These are phyloP conservation scores for Ustilago crameri DNA, from an alignment of 1,284 basidiomycete species.

Conservation along the genomic window DNA sequence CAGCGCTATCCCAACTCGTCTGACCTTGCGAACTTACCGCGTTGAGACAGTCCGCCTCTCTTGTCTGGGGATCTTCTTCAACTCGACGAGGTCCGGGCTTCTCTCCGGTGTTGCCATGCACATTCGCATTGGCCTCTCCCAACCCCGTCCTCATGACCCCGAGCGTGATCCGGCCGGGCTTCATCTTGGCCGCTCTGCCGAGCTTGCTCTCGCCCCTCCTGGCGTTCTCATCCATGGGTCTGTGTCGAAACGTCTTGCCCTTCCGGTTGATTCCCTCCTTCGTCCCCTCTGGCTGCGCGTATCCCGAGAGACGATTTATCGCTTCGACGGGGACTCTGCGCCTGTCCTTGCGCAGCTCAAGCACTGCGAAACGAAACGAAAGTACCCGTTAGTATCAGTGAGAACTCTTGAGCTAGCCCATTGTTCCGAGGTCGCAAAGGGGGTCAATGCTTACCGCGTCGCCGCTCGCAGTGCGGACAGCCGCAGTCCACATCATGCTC, in stretches of 20 bases:
- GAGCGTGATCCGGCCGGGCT: slow-evolving; percentile 28
- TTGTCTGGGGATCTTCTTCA: no score
- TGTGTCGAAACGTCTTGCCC: slow-evolving; percentile 1
- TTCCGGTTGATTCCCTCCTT: no score
- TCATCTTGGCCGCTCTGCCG: slow-evolving; percentile 19
- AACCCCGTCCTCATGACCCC: neutral
- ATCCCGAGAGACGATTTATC: neutral
- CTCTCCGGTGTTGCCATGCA: no score
- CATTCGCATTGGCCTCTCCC: no score
- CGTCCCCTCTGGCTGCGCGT: no score
- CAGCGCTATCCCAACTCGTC: slow-evolving; percentile 17
- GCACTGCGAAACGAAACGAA: slow-evolving; percentile 6
- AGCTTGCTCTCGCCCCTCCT: slow-evolving; percentile 24
- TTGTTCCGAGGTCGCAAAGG: no score
- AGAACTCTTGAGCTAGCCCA: no score
- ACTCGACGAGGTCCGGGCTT: no score
- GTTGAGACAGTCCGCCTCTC: no score
- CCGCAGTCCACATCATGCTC: slow-evolving; percentile 13
- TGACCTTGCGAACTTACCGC: neutral
- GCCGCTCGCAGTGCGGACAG: slow-evolving; percentile 17
- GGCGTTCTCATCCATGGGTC: slow-evolving; percentile 11
- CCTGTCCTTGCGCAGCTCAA: slow-evolving; percentile 12
- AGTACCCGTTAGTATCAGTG: no score
- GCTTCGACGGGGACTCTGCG: neutral
- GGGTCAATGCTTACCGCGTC: slow-evolving; percentile 11